Evolutionary conservation across 1,139 yeast genomes (phyloP).

Genomic region (Sugiyamaella neomexicana): DNA sequence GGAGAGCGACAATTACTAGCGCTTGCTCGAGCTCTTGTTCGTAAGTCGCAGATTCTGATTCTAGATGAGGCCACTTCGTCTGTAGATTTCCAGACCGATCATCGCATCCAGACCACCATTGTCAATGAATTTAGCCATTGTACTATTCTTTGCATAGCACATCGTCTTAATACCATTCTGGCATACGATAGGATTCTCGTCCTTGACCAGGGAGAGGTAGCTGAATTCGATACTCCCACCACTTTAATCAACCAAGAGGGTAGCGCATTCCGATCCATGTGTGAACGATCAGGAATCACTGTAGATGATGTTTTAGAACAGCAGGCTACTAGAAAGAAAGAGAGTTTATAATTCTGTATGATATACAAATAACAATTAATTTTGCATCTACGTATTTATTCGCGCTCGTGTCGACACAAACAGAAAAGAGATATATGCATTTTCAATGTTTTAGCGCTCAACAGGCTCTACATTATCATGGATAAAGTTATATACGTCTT

Average conservation of each 20-base stretch:
- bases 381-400: not conserved
- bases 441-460: constrained; percentile 22
- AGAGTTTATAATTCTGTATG: not conserved
- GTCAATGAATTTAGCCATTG: constrained; percentile 60
- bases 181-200: constrained; percentile 68
- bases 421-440: no score
- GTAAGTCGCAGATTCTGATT: constrained; percentile 65
- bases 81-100: constrained; percentile 79
- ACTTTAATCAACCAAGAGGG: constrained; percentile 44
- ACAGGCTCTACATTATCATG: constrained; percentile 42
- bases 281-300: constrained; percentile 54
- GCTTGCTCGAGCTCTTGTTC: constrained; percentile 73
- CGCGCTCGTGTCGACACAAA: no score
- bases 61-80: constrained; percentile 85
- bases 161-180: constrained; percentile 69
- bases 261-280: constrained; percentile 61
- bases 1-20: constrained; percentile 80
- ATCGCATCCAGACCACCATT: constrained; percentile 66
- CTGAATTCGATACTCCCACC: constrained; percentile 54
- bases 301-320: constrained; percentile 40
- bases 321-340: constrained; percentile 8
- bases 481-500: constrained; percentile 58
- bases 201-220: constrained; percentile 61
- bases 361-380: not conserved
- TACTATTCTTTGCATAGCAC: constrained; percentile 80